Evolutionary conservation across 768 basidiomycete genomes (phyloP).

Genomic region (Omphalotus guepiniiformis): DNA sequence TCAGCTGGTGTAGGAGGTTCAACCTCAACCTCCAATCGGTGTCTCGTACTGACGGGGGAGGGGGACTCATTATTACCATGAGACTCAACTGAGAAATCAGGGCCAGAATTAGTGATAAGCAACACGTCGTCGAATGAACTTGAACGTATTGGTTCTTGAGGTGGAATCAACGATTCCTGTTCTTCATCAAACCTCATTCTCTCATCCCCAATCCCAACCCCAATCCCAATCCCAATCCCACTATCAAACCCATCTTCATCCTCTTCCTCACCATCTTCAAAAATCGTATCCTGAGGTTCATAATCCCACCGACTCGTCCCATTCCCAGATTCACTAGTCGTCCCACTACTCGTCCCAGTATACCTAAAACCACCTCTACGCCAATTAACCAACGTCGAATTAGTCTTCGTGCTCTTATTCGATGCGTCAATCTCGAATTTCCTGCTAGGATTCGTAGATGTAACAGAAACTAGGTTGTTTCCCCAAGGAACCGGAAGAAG

Average conservation of each 20-base stretch:
- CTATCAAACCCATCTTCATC: not conserved
- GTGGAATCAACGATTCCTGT: constrained; percentile 1
- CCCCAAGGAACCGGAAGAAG: constrained; percentile 6
- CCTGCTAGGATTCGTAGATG: not conserved
- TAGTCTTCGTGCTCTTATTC: constrained; percentile 7
- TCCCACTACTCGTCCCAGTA: not conserved
- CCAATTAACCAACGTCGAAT: constrained; percentile 8
- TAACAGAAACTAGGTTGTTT: constrained; percentile 15
- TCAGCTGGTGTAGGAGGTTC: too few species aligned
- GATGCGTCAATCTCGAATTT: constrained; percentile 18
- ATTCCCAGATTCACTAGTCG: not conserved
- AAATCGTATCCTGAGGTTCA: not conserved
- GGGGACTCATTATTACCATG: not conserved
- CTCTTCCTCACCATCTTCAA: constrained; percentile 2
- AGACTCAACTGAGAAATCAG: constrained; percentile 9
- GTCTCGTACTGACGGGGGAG: not conserved
- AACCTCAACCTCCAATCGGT: not conserved
- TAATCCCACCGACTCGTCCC: not conserved
- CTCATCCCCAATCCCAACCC: not conserved
- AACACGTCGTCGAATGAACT: constrained; percentile 2
- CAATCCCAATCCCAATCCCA: not conserved
- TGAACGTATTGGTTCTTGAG: not conserved
- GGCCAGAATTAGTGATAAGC: constrained; percentile 6
- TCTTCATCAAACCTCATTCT: not conserved
- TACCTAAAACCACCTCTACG: constrained; percentile 5